Percentiles rank a stretch among this genome's conserved stretches.
Conservation (phyloP, 352 stramenopile genomes). For the Thalassiosira hispida region DNA sequence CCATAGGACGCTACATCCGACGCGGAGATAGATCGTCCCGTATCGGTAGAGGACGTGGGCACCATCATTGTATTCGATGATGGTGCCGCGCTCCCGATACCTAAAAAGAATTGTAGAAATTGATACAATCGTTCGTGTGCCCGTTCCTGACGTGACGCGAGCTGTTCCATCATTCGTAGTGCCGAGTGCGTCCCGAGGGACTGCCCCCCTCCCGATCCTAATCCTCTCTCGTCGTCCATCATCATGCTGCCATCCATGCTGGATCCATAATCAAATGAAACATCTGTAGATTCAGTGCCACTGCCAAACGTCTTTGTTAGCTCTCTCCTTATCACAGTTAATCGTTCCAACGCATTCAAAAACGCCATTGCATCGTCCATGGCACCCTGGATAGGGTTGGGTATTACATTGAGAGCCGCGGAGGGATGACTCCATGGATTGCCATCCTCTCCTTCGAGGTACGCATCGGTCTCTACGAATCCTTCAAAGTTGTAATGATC, state of each 20-base stretch:
- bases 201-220: background rate
- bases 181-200: slow-evolving; percentile 64
- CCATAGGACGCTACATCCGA: slow-evolving; percentile 10
- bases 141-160: slow-evolving; percentile 75
- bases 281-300: background rate
- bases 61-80: slow-evolving; percentile 27
- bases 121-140: slow-evolving; percentile 83
- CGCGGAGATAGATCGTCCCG: background rate
- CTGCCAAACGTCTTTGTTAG: slow-evolving; percentile 68
- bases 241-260: background rate
- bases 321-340: slow-evolving; percentile 69
- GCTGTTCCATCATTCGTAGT: slow-evolving; percentile 81
- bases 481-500: slow-evolving; percentile 81
- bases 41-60: slow-evolving; percentile 44
- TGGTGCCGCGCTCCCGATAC: slow-evolving; percentile 27
- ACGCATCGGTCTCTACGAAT: slow-evolving; percentile 25
- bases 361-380: slow-evolving; percentile 72
- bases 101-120: slow-evolving; percentile 67
- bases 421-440: slow-evolving; percentile 38
- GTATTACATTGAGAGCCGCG: slow-evolving; percentile 26
- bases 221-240: background rate
- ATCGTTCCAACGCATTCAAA: slow-evolving; percentile 72
- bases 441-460: background rate
- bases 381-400: slow-evolving; percentile 22
- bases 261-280: background rate